phyloP scores from a whole-genome alignment of 441 rosid genomes.

The Viola pubescens region DNA sequence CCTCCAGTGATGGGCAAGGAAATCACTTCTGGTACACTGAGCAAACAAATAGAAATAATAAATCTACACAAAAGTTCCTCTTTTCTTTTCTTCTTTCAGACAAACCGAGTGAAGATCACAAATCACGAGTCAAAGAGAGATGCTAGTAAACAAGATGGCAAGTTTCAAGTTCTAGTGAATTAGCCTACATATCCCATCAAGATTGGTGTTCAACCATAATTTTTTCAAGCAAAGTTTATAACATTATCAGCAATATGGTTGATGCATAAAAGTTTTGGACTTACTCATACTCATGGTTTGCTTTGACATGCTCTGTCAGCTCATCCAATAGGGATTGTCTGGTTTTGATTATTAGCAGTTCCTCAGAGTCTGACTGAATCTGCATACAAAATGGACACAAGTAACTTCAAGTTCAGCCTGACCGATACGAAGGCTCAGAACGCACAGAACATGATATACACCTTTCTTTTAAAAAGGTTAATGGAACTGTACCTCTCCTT shows the following conservation, averaged over 20 bases:
- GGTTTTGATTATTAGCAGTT: conserved; percentile 86
- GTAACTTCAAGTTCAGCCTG: not conserved
- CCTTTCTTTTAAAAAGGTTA: not conserved
- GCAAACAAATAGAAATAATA: conserved; percentile 1
- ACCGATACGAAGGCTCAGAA: not conserved
- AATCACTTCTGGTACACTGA: conserved; percentile 82
- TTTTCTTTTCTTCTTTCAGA: not conserved
- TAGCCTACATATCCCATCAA: not conserved
- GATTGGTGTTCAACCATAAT: no score
- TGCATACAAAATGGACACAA: conserved; percentile 21
- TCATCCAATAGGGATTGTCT: conserved; percentile 77
- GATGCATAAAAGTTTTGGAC: conserved; percentile 13
- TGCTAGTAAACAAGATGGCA: not conserved
- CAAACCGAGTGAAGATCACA: not conserved
- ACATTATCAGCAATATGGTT: not conserved
- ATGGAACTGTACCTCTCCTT: conserved; percentile 17
- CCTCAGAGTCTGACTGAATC: conserved; percentile 80
- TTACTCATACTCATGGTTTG: conserved; percentile 92
- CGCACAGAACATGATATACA: not conserved
- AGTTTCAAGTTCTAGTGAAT: not conserved
- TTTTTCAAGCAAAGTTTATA: not conserved
- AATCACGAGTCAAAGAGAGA: not conserved
- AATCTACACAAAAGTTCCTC: not conserved
- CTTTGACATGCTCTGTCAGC: conserved; percentile 76
- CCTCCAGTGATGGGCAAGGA: conserved; percentile 79